Evolutionary conservation across 2,329 filamentous ascomycete species (phyloP), one percentile per base, ranked within the genome.

Genomic region (Fusarium humuli): DNA sequence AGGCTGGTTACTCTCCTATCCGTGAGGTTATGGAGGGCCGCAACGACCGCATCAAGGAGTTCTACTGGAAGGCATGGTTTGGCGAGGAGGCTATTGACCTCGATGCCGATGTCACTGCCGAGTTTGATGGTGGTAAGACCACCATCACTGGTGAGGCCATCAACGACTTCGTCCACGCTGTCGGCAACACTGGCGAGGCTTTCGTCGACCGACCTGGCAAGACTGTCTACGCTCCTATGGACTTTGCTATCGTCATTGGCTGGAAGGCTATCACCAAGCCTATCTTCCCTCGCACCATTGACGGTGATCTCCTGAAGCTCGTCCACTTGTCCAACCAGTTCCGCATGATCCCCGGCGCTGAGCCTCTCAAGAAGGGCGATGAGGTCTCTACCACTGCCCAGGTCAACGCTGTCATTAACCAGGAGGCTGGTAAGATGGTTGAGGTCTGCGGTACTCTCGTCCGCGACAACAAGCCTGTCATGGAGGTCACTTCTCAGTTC

Each of bases 211-310:
- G 95, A 49, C 95, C 94, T 46, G 95, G 94, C 73, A 98, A 98
- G 85, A 91, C 93, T 68, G 93, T 98, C 70, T 95, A 92, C 75
- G 96, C 96, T 10, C 96, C 97, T 32, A 99, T 99, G 96, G 96
- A 99, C 81, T 99, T 97, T 77, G 94, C 94, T 72, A 97, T 98
- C 72, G 94, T 98, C n/a, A 92, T 97, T 53, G 94, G 94, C 68
- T 98, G 94, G 94, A 98, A 99, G 84, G 96, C 96, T 45, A 99
- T 99, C 77, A 99, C 94, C 13, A 98, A 98, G 87, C 96, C 96
- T 16, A 99, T 99, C 81, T 99, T 99, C 87, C 96, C 96, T 71
- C 91, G 94, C 73, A 93, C 90, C 67, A 98, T 99, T 75, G 96
- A 99, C 75, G 96, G 97, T 71, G 96, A 99, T 78, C 85, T 99